Evolutionary conservation across 2,329 filamentous ascomycete genomes (phyloP).

Genomic region (Diaporthe destruens): DNA sequence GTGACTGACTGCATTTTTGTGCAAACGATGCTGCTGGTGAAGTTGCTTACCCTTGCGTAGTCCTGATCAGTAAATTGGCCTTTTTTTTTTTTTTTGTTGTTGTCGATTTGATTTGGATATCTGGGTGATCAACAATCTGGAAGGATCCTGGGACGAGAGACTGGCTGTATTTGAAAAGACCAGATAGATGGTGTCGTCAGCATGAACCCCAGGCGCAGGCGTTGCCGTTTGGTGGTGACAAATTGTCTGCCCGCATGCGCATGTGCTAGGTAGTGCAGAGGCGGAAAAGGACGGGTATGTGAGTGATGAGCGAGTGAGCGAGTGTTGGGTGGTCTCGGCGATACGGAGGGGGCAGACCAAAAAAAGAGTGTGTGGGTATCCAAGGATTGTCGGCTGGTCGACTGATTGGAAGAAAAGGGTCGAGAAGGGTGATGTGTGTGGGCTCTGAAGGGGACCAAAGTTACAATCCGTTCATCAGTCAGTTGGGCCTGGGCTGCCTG

Average conservation of each 20-base stretch:
- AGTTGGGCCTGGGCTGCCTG: neutral
- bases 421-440: neutral
- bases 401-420: constrained; percentile 2
- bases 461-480: neutral
- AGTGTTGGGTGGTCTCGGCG: neutral
- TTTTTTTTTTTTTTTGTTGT: neutral
- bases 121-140: neutral
- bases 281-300: neutral
- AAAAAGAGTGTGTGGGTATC: neutral
- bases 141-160: neutral
- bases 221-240: constrained; percentile 15
- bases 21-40: too few species aligned
- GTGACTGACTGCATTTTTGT: neutral
- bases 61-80: neutral
- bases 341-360: neutral
- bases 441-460: neutral
- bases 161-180: constrained; percentile 15
- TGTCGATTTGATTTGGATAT: neutral
- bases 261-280: constrained; percentile 26
- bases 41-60: neutral
- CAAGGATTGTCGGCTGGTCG: neutral
- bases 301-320: neutral
- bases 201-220: constrained; percentile 2
- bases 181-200: constrained; percentile 21
- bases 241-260: constrained; percentile 22